Evolutionary conservation across 78 protist genomes (phyloP).

Genomic region (Bigelowiella natans): DNA sequence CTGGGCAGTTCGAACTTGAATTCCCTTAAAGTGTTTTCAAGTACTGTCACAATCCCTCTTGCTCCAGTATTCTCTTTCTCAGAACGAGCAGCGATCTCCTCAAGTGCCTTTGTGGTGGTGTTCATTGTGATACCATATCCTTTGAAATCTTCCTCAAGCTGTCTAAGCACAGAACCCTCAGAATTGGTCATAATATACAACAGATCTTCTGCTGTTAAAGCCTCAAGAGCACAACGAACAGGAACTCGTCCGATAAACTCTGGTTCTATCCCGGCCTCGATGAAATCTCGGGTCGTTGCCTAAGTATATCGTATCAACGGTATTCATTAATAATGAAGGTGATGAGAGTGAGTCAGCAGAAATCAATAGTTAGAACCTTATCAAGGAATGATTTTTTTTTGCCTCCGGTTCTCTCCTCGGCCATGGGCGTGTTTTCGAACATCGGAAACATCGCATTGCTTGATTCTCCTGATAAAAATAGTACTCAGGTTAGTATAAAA

Average conservation of each 20-base stretch:
- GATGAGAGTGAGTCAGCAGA: too few relatives aligned
- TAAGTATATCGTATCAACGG: too few relatives aligned
- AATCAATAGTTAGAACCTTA: too few relatives aligned
- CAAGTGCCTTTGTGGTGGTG: background rate
- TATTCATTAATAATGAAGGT: too few relatives aligned
- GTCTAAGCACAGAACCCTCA: background rate
- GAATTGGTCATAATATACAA: background rate
- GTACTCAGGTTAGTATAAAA: too few relatives aligned
- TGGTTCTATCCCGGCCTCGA: background rate
- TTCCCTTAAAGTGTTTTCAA: background rate
- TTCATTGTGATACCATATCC: background rate
- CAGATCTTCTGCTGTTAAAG: background rate
- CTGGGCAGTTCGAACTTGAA: background rate
- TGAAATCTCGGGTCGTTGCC: background rate
- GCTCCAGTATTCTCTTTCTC: background rate
- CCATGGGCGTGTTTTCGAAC: too few relatives aligned
- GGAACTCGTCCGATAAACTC: background rate
- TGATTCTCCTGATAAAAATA: too few relatives aligned
- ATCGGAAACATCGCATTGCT: too few relatives aligned
- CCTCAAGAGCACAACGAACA: background rate
- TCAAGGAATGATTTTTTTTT: too few relatives aligned
- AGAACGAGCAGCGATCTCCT: background rate
- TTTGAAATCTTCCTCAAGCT: background rate
- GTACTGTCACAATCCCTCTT: background rate
- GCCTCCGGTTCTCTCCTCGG: too few relatives aligned